A percentile compares a stretch with the other conserved stretches of the same genome.
These are phyloP conservation scores for Solanum virginianum DNA, from an alignment of 257 asterid genomes.

Conservation along the genomic window DNA sequence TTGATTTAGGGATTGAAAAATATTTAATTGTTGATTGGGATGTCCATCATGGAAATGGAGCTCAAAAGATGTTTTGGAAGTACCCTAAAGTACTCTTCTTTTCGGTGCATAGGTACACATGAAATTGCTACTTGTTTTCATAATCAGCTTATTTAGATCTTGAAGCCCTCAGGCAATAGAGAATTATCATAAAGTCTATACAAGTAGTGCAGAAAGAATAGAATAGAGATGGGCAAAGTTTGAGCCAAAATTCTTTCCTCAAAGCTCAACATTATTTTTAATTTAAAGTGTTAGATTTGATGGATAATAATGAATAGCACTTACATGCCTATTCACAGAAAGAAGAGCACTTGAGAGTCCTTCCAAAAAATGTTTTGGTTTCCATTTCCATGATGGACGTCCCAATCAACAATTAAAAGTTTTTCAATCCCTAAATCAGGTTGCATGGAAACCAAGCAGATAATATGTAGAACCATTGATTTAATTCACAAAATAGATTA, in stretches of 20 bases:
- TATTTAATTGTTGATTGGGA: too few relatives aligned
- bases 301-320: not conserved
- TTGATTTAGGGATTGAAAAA: too few relatives aligned
- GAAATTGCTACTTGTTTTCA: too few relatives aligned
- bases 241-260: not conserved
- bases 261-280: not conserved
- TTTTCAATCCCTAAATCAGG: slow-evolving; percentile 45
- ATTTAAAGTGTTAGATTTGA: not conserved
- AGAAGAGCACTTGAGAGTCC: too few relatives aligned
- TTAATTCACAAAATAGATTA: not conserved
- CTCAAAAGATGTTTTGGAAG: too few relatives aligned
- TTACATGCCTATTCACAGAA: too few relatives aligned
- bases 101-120: too few relatives aligned
- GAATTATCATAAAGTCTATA: not conserved
- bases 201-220: not conserved
- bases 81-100: too few relatives aligned
- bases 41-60: too few relatives aligned
- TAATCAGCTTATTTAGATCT: not conserved
- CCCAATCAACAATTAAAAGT: too few relatives aligned
- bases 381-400: too few relatives aligned
- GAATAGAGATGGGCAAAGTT: not conserved
- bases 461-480: not conserved
- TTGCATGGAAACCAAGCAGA: slow-evolving; percentile 17
- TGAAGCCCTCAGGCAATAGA: not conserved
- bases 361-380: too few relatives aligned